These are phyloP conservation scores for Beta lomatogona DNA, from an alignment of 179 eudicot genomes.

Conservation along the genomic window DNA sequence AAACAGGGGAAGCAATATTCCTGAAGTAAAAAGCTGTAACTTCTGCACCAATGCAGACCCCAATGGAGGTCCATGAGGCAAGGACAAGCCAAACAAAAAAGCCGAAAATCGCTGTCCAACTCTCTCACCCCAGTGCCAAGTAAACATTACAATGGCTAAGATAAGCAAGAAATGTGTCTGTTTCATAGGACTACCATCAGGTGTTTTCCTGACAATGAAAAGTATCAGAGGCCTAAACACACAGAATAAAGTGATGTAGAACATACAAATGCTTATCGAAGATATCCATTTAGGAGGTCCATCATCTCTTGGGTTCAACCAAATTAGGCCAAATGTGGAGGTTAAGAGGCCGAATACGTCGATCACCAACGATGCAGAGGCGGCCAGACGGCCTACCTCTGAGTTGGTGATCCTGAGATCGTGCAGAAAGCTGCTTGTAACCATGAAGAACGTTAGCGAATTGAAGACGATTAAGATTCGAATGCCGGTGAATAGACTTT, in stretches of 20 bases:
- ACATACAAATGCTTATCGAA: slow-evolving; percentile 12
- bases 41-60: slow-evolving; percentile 42
- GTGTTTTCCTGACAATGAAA: slow-evolving; percentile 34
- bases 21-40: slow-evolving; percentile 36
- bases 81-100: slow-evolving; percentile 43
- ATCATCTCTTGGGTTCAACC: slow-evolving; percentile 10
- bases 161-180: slow-evolving; percentile 45
- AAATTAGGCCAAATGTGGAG: slow-evolving; percentile 13
- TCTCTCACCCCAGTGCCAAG: slow-evolving; percentile 46
- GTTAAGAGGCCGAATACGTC: slow-evolving; percentile 37
- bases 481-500: slow-evolving; percentile 25
- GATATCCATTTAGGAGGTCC: slow-evolving; percentile 14
- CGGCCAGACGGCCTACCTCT: slow-evolving; percentile 61
- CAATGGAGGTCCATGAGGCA: slow-evolving; percentile 47
- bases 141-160: slow-evolving; percentile 33
- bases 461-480: slow-evolving; percentile 35
- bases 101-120: slow-evolving; percentile 43
- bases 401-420: slow-evolving; percentile 65
- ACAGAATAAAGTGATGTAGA: slow-evolving; percentile 31
- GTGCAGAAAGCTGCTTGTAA: slow-evolving; percentile 40
- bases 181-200: slow-evolving; percentile 44
- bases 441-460: slow-evolving; percentile 49
- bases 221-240: slow-evolving; percentile 47
- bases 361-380: slow-evolving; percentile 39
- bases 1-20: slow-evolving; percentile 36